Evolutionary conservation across 1,284 basidiomycete genomes (phyloP).

Genomic region (Wolfiporia cocos): DNA sequence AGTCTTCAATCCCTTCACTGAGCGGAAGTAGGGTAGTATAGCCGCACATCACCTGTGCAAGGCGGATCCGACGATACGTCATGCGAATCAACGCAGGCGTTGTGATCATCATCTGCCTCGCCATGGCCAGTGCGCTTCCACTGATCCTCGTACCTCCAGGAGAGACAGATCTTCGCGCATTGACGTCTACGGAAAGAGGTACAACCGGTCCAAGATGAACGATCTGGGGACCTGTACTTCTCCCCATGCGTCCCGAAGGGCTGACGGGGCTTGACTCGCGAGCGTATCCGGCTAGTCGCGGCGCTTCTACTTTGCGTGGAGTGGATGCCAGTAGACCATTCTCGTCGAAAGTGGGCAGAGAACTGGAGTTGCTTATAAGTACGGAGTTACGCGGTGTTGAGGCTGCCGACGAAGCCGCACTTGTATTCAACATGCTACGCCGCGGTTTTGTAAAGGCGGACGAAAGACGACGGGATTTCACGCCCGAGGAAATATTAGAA

Average conservation of each 20-base stretch:
- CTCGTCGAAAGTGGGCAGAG: slow-evolving; percentile 22
- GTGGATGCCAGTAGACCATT: slow-evolving; percentile 18
- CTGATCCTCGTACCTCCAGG: slow-evolving; percentile 12
- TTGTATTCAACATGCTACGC: slow-evolving; percentile 26
- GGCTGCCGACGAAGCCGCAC: slow-evolving; percentile 25
- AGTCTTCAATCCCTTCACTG: slow-evolving; percentile 16
- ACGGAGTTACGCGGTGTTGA: slow-evolving; percentile 51
- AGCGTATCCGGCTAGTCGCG: slow-evolving; percentile 40
- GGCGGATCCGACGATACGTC: slow-evolving; percentile 54
- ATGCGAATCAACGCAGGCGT: slow-evolving; percentile 42
- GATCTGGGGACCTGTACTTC: slow-evolving; percentile 40
- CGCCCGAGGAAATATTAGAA: slow-evolving; percentile 23
- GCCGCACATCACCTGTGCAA: slow-evolving; percentile 56
- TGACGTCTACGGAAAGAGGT: slow-evolving; percentile 21
- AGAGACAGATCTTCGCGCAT: slow-evolving; percentile 15
- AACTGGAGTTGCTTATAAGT: slow-evolving; percentile 27
- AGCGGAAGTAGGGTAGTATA: slow-evolving; percentile 49
- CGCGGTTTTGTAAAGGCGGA: slow-evolving; percentile 41
- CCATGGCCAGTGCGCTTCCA: slow-evolving; percentile 19
- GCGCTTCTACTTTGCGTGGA: slow-evolving; percentile 18
- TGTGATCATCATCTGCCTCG: slow-evolving; percentile 33
- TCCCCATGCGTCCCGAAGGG: slow-evolving; percentile 28
- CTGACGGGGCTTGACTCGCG: slow-evolving; percentile 29
- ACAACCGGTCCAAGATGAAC: slow-evolving; percentile 56
- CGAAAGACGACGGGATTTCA: slow-evolving; percentile 38